Base-by-base conservation (phyloP, 306 rosid genomes). In the Lathyrus tuberosus region DNA sequence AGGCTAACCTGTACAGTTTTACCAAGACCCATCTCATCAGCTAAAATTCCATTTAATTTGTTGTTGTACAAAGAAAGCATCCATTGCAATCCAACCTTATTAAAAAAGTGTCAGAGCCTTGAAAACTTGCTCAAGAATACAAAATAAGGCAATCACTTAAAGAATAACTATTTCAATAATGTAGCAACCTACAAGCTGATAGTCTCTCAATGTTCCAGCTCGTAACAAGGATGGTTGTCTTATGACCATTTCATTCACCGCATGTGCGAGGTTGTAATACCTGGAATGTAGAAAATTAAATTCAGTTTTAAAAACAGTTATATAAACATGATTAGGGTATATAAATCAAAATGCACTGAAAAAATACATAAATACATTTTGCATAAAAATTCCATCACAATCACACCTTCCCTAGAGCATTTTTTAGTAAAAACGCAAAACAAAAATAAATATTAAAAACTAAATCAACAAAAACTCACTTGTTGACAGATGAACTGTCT, bases 21-120 rank as follows among this genome's bases (percentile, higher is more conserved):
- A 62, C 99, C 99, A 79, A 95, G 97, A 79, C 99, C 99, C 99
- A 95, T 95, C 88, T 95, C 99, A 89, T 95, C 99, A 1, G 99
- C 99, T 72, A 95, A 85, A 70, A 95, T 95, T 79, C 99, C 99
- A 54, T 95, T 95, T 77, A 95, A 83, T 76, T 95, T 95, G 86
- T 95, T 95, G 95, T 95, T 95, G 83, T 95, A 95, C 83, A 95
- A 80, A 47, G 99, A 95, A 82, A 95, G 97, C 99, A 95, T 95
- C 99, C 99, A 95, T 80, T 95, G 99, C 77, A 95, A 84, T 60
- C 99, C 99, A 82, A 95, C 99, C 99, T 95, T 76, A 46, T 71
- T 71, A 51, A 71, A 75, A 69, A 14, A 69, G 65, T 38, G 65
- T 28, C 64, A 81, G n/a, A n/a, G 26, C 52, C 22, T 49, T 48